Evolutionary conservation across 1,284 basidiomycete genomes (phyloP).

Genomic region (Chiua sp.): DNA sequence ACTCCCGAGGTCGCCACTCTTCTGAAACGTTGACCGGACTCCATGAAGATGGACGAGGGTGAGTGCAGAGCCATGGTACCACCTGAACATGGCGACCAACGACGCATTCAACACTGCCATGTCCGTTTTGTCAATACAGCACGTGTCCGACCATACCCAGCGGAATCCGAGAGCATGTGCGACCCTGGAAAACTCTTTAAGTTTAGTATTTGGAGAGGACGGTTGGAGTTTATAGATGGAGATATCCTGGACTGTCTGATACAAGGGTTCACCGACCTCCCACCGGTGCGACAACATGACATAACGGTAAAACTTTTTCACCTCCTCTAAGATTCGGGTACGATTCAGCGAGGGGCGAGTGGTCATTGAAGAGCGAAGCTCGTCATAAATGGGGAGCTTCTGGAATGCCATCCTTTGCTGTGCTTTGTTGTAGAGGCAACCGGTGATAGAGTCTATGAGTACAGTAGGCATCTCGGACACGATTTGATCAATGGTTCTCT

Average conservation of each 20-base stretch:
- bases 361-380: constrained; percentile 20
- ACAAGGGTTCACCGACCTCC: constrained; percentile 9
- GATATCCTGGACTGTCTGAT: constrained; percentile 4
- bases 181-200: constrained; percentile 6
- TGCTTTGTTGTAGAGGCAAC: constrained; percentile 6
- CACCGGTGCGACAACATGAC: constrained; percentile 23
- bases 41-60: constrained; percentile 7
- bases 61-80: constrained; percentile 14
- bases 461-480: not conserved
- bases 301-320: constrained; percentile 16
- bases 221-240: constrained; percentile 5
- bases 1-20: not conserved
- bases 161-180: not conserved
- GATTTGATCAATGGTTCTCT: too few relatives aligned
- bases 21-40: not conserved
- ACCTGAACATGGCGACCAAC: constrained; percentile 18
- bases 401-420: constrained; percentile 9
- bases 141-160: constrained; percentile 20
- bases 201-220: constrained; percentile 1
- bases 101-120: constrained; percentile 10
- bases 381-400: constrained; percentile 2
- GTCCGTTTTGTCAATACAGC: constrained; percentile 10
- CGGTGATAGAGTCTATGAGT: constrained; percentile 8
- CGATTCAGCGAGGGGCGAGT: not conserved
- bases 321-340: constrained; percentile 7